A percentile compares a stretch with the other conserved stretches of the same genome.
These are phyloP conservation scores for Spergularia marina DNA, from an alignment of 148 eudicot species.

Conservation along the genomic window DNA sequence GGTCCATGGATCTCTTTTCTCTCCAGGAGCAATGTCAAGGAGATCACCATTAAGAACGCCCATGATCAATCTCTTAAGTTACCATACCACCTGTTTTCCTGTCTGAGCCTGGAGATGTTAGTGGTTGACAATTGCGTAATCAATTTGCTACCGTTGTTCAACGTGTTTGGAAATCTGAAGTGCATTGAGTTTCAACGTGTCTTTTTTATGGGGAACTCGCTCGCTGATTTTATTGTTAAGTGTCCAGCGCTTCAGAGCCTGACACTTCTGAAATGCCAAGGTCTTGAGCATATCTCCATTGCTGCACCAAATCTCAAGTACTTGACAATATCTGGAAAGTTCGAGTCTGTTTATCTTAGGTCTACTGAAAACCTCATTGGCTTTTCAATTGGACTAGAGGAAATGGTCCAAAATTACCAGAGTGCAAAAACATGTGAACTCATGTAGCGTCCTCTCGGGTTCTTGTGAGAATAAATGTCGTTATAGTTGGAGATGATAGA, in stretches of 20 bases:
- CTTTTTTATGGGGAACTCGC: conserved; percentile 5
- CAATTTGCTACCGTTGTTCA: not conserved
- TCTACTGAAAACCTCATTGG: not conserved
- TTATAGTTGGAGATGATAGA: too few relatives aligned
- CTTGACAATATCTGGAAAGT: conserved; percentile 8
- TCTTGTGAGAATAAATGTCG: too few relatives aligned
- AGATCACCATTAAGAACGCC: conserved; percentile 7
- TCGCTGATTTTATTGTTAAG: conserved; percentile 6
- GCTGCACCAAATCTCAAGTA: conserved; percentile 13
- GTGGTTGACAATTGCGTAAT: not conserved
- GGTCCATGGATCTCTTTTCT: conserved; percentile 6
- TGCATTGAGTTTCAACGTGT: not conserved
- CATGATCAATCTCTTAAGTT: not conserved
- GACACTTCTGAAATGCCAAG: not conserved
- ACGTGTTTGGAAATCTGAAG: not conserved
- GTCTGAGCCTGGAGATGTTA: conserved; percentile 1
- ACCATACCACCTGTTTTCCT: conserved; percentile 12
- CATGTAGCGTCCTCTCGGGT: not conserved
- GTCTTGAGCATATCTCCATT: not conserved
- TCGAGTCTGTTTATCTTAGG: conserved; percentile 1
- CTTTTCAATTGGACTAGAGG: not conserved
- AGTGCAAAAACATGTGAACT: not conserved
- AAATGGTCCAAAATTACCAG: not conserved
- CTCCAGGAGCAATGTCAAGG: conserved; percentile 10
- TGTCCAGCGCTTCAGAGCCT: conserved; percentile 16